These are phyloP conservation scores for Sabuloglossum arenarium DNA, from an alignment of 495 filamentous ascomycete genomes.

Conservation along the genomic window DNA sequence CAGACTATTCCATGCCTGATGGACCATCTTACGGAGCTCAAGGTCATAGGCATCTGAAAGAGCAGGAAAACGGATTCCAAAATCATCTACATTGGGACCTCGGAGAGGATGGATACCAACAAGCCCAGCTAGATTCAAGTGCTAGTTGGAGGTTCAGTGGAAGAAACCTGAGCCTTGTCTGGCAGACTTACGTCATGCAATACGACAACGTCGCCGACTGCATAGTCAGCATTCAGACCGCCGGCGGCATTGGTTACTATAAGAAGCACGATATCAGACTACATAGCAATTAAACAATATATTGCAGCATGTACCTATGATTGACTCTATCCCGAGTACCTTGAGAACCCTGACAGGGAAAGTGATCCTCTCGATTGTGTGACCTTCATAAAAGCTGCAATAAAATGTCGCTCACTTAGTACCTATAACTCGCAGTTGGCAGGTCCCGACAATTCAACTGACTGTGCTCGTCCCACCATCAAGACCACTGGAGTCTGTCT, in stretches of 20 bases:
- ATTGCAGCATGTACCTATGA: slow-evolving; percentile 29
- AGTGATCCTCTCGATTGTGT: slow-evolving; percentile 44
- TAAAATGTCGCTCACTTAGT: background rate
- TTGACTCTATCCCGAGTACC: slow-evolving; percentile 38
- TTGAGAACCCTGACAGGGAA: slow-evolving; percentile 54
- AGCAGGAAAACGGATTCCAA: slow-evolving; percentile 50
- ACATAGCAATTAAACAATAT: slow-evolving; percentile 3
- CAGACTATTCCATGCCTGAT: slow-evolving; percentile 36
- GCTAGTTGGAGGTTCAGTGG: slow-evolving; percentile 22
- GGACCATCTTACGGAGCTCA: slow-evolving; percentile 35
- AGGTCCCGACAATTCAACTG: slow-evolving; percentile 16
- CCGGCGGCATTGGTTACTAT: slow-evolving; percentile 60
- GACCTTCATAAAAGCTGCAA: slow-evolving; percentile 57
- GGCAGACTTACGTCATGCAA: slow-evolving; percentile 39
- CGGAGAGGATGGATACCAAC: slow-evolving; percentile 49
- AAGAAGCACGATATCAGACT: background rate
- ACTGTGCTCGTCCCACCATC: slow-evolving; percentile 60
- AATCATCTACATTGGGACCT: slow-evolving; percentile 45
- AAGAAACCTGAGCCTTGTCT: background rate
- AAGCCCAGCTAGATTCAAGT: slow-evolving; percentile 55
- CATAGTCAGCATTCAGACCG: slow-evolving; percentile 44
- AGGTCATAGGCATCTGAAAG: slow-evolving; percentile 64
- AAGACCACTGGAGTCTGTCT: slow-evolving; percentile 38
- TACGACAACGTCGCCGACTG: slow-evolving; percentile 51
- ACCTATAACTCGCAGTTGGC: background rate